A percentile compares a stretch with the other conserved stretches of the same genome.
Conservation (phyloP, 164 flowering plant species). For the Dillenia suffruticosa region DNA sequence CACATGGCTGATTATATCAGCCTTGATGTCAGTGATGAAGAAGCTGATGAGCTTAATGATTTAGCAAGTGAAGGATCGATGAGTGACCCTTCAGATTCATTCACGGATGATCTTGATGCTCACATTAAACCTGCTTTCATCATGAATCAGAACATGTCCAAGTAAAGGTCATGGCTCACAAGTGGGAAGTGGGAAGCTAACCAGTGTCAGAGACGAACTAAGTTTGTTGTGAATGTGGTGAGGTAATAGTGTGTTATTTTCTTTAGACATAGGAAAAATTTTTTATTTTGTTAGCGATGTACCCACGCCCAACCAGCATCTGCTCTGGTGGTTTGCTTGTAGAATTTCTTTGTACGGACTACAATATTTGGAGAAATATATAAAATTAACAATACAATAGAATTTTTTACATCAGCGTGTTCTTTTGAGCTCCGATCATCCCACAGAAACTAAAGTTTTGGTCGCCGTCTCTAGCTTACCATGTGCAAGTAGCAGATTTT, state of each 20-base stretch:
- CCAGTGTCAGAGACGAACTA: background rate
- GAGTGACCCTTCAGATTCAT: constrained; percentile 17
- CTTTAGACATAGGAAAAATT: background rate
- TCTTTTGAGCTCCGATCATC: too few species aligned
- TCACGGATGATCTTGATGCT: constrained; percentile 35
- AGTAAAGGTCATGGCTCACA: background rate
- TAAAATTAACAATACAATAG: too few species aligned
- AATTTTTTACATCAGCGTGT: too few species aligned
- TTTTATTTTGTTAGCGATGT: background rate
- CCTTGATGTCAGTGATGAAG: constrained; percentile 53
- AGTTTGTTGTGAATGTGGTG: background rate
- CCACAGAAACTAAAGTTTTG: too few species aligned
- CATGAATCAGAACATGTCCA: constrained; percentile 15
- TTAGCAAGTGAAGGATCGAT: constrained; percentile 8
- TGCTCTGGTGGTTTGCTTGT: too few species aligned
- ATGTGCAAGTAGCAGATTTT: too few species aligned
- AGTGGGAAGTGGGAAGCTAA: background rate
- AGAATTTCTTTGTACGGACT: too few species aligned
- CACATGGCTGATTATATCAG: constrained; percentile 53
- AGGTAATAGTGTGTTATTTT: too few species aligned
- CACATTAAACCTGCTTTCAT: constrained; percentile 49
- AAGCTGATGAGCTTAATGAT: constrained; percentile 20
- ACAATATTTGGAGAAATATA: too few species aligned
- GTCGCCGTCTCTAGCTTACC: too few species aligned
- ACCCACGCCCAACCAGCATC: too few species aligned